phyloP scores from a whole-genome alignment of 306 rosid species.

The Pueraria montana region DNA sequence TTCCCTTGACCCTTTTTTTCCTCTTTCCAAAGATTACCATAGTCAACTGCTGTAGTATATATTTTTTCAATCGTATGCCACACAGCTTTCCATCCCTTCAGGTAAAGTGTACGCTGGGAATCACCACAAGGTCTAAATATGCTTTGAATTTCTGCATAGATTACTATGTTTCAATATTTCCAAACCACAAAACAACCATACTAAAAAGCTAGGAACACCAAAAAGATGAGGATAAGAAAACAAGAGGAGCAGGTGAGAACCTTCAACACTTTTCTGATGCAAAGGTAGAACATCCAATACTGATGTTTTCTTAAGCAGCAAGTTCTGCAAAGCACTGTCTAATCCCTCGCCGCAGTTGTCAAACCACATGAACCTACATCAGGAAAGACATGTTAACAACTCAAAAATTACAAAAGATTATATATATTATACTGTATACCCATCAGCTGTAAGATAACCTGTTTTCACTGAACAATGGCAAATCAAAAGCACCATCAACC shows the following conservation, averaged over 20 bases:
- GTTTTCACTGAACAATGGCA: slow-evolving; percentile 58
- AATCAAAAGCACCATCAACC: slow-evolving; percentile 51
- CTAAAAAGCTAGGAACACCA: not conserved
- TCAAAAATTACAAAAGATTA: not conserved
- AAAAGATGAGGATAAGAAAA: not conserved
- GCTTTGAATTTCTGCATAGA: slow-evolving; percentile 56
- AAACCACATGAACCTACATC: slow-evolving; percentile 75
- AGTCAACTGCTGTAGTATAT: slow-evolving; percentile 59
- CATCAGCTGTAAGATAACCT: slow-evolving; percentile 56
- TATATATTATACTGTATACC: not conserved
- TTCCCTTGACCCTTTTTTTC: slow-evolving; percentile 73
- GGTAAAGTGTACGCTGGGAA: slow-evolving; percentile 47
- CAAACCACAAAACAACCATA: slow-evolving; percentile 3
- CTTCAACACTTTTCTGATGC: slow-evolving; percentile 50
- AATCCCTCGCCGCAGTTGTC: slow-evolving; percentile 58
- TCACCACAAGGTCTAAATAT: slow-evolving; percentile 46
- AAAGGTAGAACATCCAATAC: slow-evolving; percentile 40
- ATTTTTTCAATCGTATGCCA: slow-evolving; percentile 69
- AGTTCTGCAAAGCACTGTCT: slow-evolving; percentile 55
- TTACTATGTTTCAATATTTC: slow-evolving; percentile 3
- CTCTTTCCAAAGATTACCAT: slow-evolving; percentile 78
- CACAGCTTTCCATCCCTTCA: slow-evolving; percentile 70
- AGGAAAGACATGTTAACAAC: slow-evolving; percentile 42
- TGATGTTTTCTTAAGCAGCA: slow-evolving; percentile 50
- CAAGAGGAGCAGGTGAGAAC: slow-evolving; percentile 16